Conservation (phyloP, 805 yeast genomes). For the Wickerhamomyces queroliae region DNA sequence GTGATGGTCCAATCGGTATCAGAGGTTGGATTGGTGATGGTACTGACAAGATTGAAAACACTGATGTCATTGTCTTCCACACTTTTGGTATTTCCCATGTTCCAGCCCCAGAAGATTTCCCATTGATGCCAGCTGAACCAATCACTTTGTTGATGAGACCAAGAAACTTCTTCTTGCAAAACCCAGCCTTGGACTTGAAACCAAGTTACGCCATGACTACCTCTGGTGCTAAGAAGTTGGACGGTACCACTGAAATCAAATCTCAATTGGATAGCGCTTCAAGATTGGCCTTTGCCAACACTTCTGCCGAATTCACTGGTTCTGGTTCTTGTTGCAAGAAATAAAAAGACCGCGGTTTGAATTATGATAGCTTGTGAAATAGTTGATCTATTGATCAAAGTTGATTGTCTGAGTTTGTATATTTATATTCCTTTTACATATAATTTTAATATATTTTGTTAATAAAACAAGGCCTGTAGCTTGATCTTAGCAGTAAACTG, state of each 20-base stretch:
- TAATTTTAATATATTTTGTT: too few relatives aligned
- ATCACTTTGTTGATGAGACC: slow-evolving; percentile 72
- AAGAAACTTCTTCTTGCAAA: slow-evolving; percentile 70
- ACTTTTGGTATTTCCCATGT: slow-evolving; percentile 82
- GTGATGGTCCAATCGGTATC: slow-evolving; percentile 63
- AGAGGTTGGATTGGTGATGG: slow-evolving; percentile 67
- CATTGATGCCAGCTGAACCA: slow-evolving; percentile 84
- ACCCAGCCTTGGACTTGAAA: slow-evolving; percentile 70
- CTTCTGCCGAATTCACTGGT: slow-evolving; percentile 10
- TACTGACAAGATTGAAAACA: slow-evolving; percentile 48
- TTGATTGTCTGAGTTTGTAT: too few relatives aligned
- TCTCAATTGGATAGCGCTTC: slow-evolving; percentile 42
- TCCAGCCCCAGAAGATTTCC: slow-evolving; percentile 90
- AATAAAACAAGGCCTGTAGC: too few relatives aligned
- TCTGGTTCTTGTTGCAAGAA: slow-evolving; percentile 21
- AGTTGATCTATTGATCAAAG: neutral
- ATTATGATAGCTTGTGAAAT: too few relatives aligned
- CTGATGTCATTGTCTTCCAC: slow-evolving; percentile 72
- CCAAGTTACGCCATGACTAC: slow-evolving; percentile 56
- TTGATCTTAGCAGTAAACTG: too few relatives aligned
- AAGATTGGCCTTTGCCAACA: slow-evolving; percentile 39
- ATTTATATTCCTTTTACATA: too few relatives aligned
- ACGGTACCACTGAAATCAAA: slow-evolving; percentile 32
- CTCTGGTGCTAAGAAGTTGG: slow-evolving; percentile 27
- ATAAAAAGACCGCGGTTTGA: too few relatives aligned